Conservation (phyloP, 2,329 filamentous ascomycete species). For the Xylariaceae sp. region DNA sequence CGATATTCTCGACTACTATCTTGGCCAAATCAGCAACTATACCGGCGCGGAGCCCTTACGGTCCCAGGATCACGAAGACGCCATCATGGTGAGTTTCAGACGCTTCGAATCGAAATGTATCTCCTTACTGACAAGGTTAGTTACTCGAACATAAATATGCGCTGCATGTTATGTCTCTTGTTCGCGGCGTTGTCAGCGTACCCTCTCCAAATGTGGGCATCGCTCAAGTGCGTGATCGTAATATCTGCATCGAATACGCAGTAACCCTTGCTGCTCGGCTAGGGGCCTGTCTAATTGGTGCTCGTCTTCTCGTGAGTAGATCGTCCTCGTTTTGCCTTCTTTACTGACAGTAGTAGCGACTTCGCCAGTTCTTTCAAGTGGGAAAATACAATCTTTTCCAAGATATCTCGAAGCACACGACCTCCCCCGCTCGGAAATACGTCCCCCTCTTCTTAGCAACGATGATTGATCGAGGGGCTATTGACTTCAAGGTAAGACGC, state of each 20-base stretch:
- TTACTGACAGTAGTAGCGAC: slow-evolving; percentile 31
- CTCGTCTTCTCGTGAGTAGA: slow-evolving; percentile 38
- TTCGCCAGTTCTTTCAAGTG: slow-evolving; percentile 42
- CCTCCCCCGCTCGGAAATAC: slow-evolving; percentile 40
- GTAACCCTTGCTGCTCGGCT: slow-evolving; percentile 44
- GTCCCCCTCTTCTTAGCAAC: slow-evolving; percentile 48
- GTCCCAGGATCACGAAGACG: slow-evolving; percentile 43
- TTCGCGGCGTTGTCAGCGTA: slow-evolving; percentile 36
- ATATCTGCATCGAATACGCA: slow-evolving; percentile 40
- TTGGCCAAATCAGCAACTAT: slow-evolving; percentile 40
- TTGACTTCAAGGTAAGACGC: slow-evolving; percentile 39
- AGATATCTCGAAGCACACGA: slow-evolving; percentile 36
- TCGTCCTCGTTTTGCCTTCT: slow-evolving; percentile 7
- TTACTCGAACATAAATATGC: slow-evolving; percentile 47
- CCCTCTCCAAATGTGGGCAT: slow-evolving; percentile 22
- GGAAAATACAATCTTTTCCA: slow-evolving; percentile 49
- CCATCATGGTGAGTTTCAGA: slow-evolving; percentile 35
- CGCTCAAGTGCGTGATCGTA: slow-evolving; percentile 24
- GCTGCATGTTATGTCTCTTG: slow-evolving; percentile 44
- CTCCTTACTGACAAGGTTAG: slow-evolving; percentile 23
- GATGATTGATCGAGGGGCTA: slow-evolving; percentile 43
- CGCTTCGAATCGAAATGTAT: not conserved
- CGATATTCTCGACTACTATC: slow-evolving; percentile 44
- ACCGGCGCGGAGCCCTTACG: slow-evolving; percentile 37
- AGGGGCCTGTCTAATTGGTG: slow-evolving; percentile 41